phyloP scores from a whole-genome alignment of 768 basidiomycete genomes.

The Neoboletus brunneissimus region DNA sequence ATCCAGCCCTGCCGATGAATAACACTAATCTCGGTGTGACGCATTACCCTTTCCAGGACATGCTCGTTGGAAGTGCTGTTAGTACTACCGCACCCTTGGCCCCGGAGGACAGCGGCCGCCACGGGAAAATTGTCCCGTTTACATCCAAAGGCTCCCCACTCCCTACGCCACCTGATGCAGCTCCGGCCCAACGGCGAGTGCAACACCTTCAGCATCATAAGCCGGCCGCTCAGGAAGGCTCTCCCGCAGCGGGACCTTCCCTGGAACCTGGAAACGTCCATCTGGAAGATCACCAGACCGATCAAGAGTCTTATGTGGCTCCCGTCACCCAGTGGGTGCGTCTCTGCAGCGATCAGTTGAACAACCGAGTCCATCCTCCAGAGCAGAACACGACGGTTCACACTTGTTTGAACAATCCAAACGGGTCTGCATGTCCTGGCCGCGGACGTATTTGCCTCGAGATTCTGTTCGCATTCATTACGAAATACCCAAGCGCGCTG shows the following conservation, averaged over 20 bases:
- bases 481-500: rapidly evolving
- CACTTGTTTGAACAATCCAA: not conserved
- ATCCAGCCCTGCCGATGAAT: not conserved
- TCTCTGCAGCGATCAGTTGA: no score
- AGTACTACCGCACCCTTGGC: no score
- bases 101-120: no score
- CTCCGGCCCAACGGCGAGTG: not conserved
- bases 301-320: not conserved
- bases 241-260: not conserved
- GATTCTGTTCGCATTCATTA: rapidly evolving
- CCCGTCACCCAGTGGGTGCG: not conserved
- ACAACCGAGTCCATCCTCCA: no score
- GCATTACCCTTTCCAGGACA: not conserved
- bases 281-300: not conserved
- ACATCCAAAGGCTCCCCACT: not conserved
- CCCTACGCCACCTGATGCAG: not conserved
- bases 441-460: not conserved
- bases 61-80: not conserved
- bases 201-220: not conserved
- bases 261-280: not conserved
- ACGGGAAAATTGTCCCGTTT: not conserved
- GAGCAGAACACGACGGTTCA: not conserved
- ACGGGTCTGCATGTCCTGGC: not conserved
- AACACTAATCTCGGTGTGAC: not conserved
- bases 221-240: not conserved